Base-by-base conservation (phyloP, 805 yeast genomes). In the Cyberlindnera nakhonratchasimensis region DNA sequence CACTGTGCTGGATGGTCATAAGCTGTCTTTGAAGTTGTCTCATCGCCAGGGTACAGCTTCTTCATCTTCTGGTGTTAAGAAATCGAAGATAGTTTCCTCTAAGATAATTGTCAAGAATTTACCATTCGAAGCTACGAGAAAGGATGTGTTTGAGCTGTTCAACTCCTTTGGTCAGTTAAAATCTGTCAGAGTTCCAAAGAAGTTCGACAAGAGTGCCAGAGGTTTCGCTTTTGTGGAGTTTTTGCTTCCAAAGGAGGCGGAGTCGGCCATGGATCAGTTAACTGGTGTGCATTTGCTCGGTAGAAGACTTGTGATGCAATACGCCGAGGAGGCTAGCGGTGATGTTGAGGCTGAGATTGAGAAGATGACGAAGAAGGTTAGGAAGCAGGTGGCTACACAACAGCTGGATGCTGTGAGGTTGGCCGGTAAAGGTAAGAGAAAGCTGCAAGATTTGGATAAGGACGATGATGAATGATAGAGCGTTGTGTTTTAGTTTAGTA, bases 161-260 rank as follows among this genome's bases (percentile, higher is more conserved):
- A 89, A 93, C 45, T 82, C 98, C 1, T 93, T 91, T 67, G 99
- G 99, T 45, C 90, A 86, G 65, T 72, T 93, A 58, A 87, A 90
- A 57, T 86, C 97, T 2, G 96, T 90, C 32, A 80, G 99, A 59
- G 91, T 93, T 37, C 99, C 99, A 24, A 85, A 86, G 77, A 93
- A 93, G 63, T 90, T 91, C 69, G 95, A 93, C 72, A 86, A 84
- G 60, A 76, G 88, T 28, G 95, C 97, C 11, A 80, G 99, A 62
- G 99, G 99, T 61, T 93, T 93, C 71, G 99, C 98, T 0, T 93
- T 93, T 63, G 96, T 95, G 34, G 99, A 93, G 66, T 93, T 85
- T 60, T 70, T 85, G 10, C 69, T 93, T 30, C 74, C 86, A 18
- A 81, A 87, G 62, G 99, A 93, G 64, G 97, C 99, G 1, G 96